These are phyloP conservation scores for Podospora pseudocomata DNA, from an alignment of 495 filamentous ascomycete genomes.

Conservation along the genomic window DNA sequence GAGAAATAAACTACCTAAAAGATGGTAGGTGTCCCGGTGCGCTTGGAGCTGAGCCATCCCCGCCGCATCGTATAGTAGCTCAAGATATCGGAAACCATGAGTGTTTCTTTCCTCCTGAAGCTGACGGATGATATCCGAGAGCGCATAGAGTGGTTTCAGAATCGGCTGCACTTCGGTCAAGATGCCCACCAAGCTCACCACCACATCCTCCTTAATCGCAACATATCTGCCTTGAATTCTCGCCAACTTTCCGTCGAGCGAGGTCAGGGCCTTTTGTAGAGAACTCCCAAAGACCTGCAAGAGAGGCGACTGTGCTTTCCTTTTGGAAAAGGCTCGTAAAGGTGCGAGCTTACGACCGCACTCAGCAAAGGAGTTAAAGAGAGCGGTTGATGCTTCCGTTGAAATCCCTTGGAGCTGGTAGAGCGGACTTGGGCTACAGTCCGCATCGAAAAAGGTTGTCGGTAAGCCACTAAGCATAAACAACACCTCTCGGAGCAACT, in stretches of 20 bases:
- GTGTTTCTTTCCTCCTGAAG: conserved; percentile 38
- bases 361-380: conserved; percentile 39
- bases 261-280: conserved; percentile 38
- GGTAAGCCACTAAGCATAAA: conserved; percentile 81
- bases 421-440: conserved; percentile 28
- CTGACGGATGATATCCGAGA: conserved; percentile 49
- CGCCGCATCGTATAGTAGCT: conserved; percentile 66
- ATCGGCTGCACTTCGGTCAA: conserved; percentile 55
- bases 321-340: conserved; percentile 33
- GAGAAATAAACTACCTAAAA: conserved; percentile 68
- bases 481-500: conserved; percentile 70
- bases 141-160: conserved; percentile 50
- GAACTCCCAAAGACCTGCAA: conserved; percentile 50
- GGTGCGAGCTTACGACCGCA: conserved; percentile 38
- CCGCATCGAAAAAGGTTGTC: conserved; percentile 63
- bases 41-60: conserved; percentile 67
- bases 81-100: conserved; percentile 59
- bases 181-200: conserved; percentile 59
- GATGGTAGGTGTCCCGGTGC: conserved; percentile 54
- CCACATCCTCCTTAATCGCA: conserved; percentile 39
- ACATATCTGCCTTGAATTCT: conserved; percentile 45
- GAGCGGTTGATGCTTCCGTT: conserved; percentile 41
- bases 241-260: conserved; percentile 45
- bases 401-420: conserved; percentile 39
- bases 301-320: conserved; percentile 40